These are phyloP conservation scores for Saraca asoca DNA, from an alignment of 331 rosid genomes.

Conservation along the genomic window DNA sequence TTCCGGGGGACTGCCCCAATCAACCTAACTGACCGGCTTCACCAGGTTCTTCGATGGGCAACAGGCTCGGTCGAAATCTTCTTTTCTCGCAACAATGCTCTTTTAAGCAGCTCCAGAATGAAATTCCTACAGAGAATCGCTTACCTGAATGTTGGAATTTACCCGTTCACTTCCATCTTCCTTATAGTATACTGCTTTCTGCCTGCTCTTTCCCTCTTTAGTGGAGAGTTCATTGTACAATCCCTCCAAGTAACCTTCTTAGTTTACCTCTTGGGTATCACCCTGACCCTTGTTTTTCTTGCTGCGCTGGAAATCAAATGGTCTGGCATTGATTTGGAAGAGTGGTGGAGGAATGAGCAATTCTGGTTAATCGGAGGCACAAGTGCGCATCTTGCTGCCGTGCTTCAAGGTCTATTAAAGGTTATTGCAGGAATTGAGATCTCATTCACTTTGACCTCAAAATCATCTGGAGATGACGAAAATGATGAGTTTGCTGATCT, in stretches of 20 bases:
- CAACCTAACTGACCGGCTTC: constrained; percentile 75
- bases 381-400: constrained; percentile 81
- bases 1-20: constrained; percentile 79
- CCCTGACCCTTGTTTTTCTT: constrained; percentile 62
- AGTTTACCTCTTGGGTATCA: constrained; percentile 65
- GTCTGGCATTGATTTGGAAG: constrained; percentile 73
- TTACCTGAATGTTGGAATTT: constrained; percentile 76
- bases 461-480: constrained; percentile 59
- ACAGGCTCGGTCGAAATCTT: constrained; percentile 82
- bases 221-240: constrained; percentile 68
- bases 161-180: constrained; percentile 78
- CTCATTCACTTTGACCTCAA: constrained; percentile 78
- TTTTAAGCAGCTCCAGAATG: constrained; percentile 59
- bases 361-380: constrained; percentile 89
- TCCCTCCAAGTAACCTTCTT: constrained; percentile 60
- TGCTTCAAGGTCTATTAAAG: constrained; percentile 73
- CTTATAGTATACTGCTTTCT: constrained; percentile 79
- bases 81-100: constrained; percentile 78
- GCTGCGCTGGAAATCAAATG: constrained; percentile 73
- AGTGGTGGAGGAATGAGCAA: constrained; percentile 89
- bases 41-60: constrained; percentile 86
- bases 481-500: constrained; percentile 65
- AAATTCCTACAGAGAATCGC: constrained; percentile 67
- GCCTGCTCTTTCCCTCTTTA: constrained; percentile 79
- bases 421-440: constrained; percentile 74